These are phyloP conservation scores for Corynespora cassiicola DNA, from an alignment of 2,329 filamentous ascomycete genomes.

Conservation along the genomic window DNA sequence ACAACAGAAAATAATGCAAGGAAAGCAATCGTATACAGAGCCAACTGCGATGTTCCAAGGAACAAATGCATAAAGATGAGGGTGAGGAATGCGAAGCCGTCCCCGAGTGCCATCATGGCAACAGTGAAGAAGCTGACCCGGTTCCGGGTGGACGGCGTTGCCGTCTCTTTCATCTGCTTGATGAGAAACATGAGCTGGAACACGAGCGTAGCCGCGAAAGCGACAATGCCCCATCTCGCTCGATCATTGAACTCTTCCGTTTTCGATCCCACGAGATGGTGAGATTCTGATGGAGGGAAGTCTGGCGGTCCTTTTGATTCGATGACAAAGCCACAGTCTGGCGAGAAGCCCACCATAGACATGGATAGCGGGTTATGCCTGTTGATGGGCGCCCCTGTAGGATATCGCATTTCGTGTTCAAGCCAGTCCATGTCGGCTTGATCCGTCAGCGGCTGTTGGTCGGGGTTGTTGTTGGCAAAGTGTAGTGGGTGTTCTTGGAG, in stretches of 20 bases:
- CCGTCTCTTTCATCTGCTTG: conserved; percentile 69
- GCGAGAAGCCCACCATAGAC: conserved; percentile 68
- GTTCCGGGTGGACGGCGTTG: conserved; percentile 69
- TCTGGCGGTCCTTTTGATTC: conserved; percentile 66
- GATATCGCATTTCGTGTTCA: conserved; percentile 66
- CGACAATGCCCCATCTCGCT: conserved; percentile 60
- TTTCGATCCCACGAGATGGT: conserved; percentile 64
- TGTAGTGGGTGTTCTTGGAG: conserved; percentile 71
- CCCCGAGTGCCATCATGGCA: conserved; percentile 66
- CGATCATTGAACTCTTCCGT: conserved; percentile 61
- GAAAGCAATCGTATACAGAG: conserved; percentile 63
- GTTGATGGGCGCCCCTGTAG: conserved; percentile 63
- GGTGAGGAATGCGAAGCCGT: conserved; percentile 64
- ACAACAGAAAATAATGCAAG: conserved; percentile 66
- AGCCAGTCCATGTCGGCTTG: conserved; percentile 54
- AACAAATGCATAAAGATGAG: conserved; percentile 60
- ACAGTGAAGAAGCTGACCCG: conserved; percentile 70
- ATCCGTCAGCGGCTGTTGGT: conserved; percentile 21
- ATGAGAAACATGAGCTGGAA: conserved; percentile 64
- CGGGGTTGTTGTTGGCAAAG: conserved; percentile 24
- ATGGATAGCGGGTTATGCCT: conserved; percentile 60
- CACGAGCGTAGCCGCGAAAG: conserved; percentile 57
- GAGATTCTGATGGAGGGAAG: conserved; percentile 56
- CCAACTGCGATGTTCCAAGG: conserved; percentile 60
- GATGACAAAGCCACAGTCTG: conserved; percentile 71